A percentile compares a stretch with the other conserved stretches of the same genome.
phyloP scores from a whole-genome alignment of 2,329 filamentous ascomycete species.

The Coniochaeta sp. region DNA sequence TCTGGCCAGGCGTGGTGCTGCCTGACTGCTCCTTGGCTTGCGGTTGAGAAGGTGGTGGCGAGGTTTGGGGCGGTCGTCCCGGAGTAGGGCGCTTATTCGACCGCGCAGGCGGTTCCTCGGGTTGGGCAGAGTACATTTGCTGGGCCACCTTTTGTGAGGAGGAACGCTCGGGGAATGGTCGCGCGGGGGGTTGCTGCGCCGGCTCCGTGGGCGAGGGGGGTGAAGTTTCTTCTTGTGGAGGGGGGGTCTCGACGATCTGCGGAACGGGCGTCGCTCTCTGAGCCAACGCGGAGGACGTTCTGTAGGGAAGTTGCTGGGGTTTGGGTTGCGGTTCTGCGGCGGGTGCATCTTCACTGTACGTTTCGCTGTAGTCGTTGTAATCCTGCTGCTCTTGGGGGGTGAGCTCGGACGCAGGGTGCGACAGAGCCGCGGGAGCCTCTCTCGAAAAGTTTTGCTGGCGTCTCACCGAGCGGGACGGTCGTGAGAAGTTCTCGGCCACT shows the following conservation, averaged over 20 bases:
- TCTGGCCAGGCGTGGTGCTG: conserved; percentile 33
- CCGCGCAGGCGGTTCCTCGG: conserved; percentile 21
- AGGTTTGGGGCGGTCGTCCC: conserved; percentile 7
- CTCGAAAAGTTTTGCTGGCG: conserved; percentile 41
- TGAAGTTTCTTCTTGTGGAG: conserved; percentile 29
- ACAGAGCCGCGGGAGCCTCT: conserved; percentile 22
- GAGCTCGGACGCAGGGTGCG: conserved; percentile 12
- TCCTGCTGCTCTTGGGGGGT: conserved; percentile 7
- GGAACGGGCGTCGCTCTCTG: conserved; percentile 34
- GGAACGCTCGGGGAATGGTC: conserved; percentile 44
- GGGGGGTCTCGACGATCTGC: conserved; percentile 60
- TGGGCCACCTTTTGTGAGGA: conserved; percentile 42
- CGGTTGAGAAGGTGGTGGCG: conserved; percentile 9
- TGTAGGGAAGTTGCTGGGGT: conserved; percentile 24
- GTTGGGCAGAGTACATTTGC: conserved; percentile 35
- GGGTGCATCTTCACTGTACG: conserved; percentile 6
- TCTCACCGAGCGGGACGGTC: conserved; percentile 42
- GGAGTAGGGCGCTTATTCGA: conserved; percentile 20
- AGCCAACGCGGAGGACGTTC: conserved; percentile 22
- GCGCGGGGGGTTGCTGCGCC: conserved; percentile 12
- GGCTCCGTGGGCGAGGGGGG: conserved; percentile 6
- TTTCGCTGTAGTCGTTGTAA: background rate
- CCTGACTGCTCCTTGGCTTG: conserved; percentile 19
- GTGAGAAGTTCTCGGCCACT: conserved; percentile 54
- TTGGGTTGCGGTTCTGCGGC: conserved; percentile 14